Conservation (phyloP, 148 eudicot species). For the Camellia japonica region DNA sequence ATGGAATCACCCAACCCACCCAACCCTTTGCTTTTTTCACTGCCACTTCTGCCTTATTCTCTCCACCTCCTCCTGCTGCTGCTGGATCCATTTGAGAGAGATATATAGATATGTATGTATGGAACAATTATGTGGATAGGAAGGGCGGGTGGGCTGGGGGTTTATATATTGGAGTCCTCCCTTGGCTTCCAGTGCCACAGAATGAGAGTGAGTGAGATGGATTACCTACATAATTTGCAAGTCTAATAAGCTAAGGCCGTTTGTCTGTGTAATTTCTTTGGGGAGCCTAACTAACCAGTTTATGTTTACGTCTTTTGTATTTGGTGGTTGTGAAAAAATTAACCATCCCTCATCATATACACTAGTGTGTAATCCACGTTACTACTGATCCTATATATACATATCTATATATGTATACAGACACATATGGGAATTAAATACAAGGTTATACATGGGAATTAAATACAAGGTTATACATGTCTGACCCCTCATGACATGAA, state of each 20-base stretch:
- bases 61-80: conserved; percentile 17
- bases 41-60: not conserved
- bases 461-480: no score
- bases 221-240: not conserved
- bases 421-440: no score
- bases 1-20: conserved; percentile 10
- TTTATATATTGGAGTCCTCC: not conserved
- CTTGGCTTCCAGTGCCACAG: no score
- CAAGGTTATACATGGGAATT: no score
- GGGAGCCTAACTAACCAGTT: not conserved
- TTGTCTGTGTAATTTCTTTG: not conserved
- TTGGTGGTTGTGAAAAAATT: not conserved
- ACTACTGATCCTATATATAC: no score
- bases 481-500: no score
- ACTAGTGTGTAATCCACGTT: no score
- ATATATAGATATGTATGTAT: not conserved
- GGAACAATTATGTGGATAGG: not conserved
- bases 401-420: no score
- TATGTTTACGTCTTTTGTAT: not conserved
- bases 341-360: no score
- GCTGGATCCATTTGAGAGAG: conserved; percentile 23
- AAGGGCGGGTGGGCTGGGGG: no score
- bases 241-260: not conserved
- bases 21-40: not conserved
- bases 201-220: not conserved